Base-by-base conservation (phyloP, 768 basidiomycete species). In the Tylopilus plumbeoviolaceoides region DNA sequence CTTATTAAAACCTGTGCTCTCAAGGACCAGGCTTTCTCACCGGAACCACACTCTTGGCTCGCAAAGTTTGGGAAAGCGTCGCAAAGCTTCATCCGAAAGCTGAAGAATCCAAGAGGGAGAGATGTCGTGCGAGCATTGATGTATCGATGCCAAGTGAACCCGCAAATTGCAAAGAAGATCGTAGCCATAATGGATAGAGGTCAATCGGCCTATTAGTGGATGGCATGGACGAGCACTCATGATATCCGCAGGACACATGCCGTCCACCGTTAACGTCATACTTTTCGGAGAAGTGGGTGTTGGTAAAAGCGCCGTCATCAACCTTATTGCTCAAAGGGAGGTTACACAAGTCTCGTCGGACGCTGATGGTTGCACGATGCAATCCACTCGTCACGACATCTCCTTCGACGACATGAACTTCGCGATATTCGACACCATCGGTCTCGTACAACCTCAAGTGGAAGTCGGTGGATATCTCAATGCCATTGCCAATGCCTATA, bases 221-320 rank as follows among this genome's bases (percentile, higher is more conserved):
- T n/a, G n/a, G n/a, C n/a, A n/a, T n/a, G n/a, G n/a, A n/a, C n/a
- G n/a, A n/a, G n/a, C 18, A 38, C 36, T 38, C n/a, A 38, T 15
- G n/a, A 38, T 7, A 18, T 18, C n/a, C 4, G 35, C 36, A 38
- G 36, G n/a, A 18, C 36, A 1, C 2, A 38, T n/a, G 2, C 2
- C n/a, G 36, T 10, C 36, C 36, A 38, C 36, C 23, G 27, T 58
- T 43, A 77, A 76, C 30, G 60, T 77, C 40, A 59, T 78, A 4
- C 51, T 78, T n/a, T 76, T 76, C 36, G 76, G 76, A 3, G 73
- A 75, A 53, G 63, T 70, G 1, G 73, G 76, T 18, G 54, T 66
- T 20, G 69, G 67, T 3, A 69, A 70, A 47, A 67, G 67, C 36
- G 60, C 67, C 1, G 62, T 69, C 23, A 59, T 69, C 48, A 69